Conservation (phyloP, 352 stramenopile genomes). For the Phytopythium chamaehyphon region DNA sequence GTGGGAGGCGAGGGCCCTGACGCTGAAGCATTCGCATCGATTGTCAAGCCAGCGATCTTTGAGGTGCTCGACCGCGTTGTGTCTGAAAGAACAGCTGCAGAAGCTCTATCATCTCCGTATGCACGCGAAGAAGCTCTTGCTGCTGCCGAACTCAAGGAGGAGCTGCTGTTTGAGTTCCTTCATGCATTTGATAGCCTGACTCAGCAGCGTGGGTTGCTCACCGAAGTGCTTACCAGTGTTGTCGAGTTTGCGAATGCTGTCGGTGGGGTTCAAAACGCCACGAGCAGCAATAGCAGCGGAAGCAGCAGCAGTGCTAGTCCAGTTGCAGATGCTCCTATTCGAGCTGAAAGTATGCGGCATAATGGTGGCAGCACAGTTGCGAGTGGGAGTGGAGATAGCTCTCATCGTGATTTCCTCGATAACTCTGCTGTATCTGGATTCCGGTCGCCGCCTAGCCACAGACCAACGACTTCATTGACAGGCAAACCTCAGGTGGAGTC, state of each 20-base stretch:
- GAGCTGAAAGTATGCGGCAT: too few relatives aligned
- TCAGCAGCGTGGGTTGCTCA: constrained; percentile 54
- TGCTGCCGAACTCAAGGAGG: constrained; percentile 50
- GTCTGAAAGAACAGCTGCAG: constrained; percentile 18
- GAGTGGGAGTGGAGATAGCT: too few relatives aligned
- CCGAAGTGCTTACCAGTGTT: constrained; percentile 60
- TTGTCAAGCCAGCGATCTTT: constrained; percentile 80
- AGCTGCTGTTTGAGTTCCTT: constrained; percentile 76
- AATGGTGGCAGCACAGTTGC: too few relatives aligned
- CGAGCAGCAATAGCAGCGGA: not conserved
- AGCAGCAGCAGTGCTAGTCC: not conserved
- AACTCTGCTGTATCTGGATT: too few relatives aligned
- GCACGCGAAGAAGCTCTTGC: constrained; percentile 15
- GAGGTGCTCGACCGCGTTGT: constrained; percentile 57
- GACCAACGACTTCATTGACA: too few relatives aligned
- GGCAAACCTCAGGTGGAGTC: too few relatives aligned
- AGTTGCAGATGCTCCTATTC: not conserved
- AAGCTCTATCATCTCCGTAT: constrained; percentile 7
- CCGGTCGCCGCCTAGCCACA: too few relatives aligned
- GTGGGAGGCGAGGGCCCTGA: constrained; percentile 22
- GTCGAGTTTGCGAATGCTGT: constrained; percentile 31
- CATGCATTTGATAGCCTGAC: constrained; percentile 73
- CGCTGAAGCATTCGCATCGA: constrained; percentile 52
- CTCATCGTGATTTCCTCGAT: too few relatives aligned
- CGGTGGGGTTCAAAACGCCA: not conserved